Evolutionary conservation across 2,329 filamentous ascomycete species (phyloP).

Genomic region (Zasmidium angulare): DNA sequence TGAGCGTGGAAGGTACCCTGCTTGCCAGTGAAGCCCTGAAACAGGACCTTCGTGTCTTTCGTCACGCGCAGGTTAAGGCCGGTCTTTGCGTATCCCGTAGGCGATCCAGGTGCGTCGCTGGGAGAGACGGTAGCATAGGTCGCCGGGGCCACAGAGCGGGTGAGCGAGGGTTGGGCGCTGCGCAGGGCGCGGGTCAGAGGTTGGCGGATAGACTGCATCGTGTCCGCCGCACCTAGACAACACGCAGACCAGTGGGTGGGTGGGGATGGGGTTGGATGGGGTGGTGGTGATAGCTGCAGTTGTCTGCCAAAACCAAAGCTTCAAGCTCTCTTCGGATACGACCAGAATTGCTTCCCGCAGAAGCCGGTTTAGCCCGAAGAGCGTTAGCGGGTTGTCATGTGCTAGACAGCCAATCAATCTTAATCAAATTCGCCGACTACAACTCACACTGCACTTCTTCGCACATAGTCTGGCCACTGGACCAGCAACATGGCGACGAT

Average conservation of each 20-base stretch:
- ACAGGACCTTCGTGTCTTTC: slow-evolving; percentile 88
- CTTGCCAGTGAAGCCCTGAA: slow-evolving; percentile 89
- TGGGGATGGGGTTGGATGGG: neutral
- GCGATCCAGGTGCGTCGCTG: slow-evolving; percentile 39
- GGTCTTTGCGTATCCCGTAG: slow-evolving; percentile 37
- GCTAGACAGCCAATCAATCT: neutral
- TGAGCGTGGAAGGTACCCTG: slow-evolving; percentile 84
- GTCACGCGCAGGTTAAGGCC: slow-evolving; percentile 82
- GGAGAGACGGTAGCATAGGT: slow-evolving; percentile 71
- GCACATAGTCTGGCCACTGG: neutral
- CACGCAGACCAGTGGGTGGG: neutral
- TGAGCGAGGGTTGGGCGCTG: slow-evolving; percentile 52
- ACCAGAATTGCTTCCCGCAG: neutral
- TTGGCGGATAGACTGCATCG: slow-evolving; percentile 84
- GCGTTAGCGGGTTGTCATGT: neutral
- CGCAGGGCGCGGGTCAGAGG: slow-evolving; percentile 68
- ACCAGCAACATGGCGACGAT: slow-evolving; percentile 60
- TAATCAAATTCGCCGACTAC: neutral
- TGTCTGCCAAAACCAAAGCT: neutral
- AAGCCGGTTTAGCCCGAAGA: neutral
- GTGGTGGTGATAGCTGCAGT: neutral
- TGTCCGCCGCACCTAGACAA: slow-evolving; percentile 34
- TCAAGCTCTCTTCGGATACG: neutral
- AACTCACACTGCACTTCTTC: neutral
- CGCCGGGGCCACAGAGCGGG: slow-evolving; percentile 56